Percentiles rank a stretch among this genome's conserved stretches.
Evolutionary conservation across 2,329 filamentous ascomycete species (phyloP).

Genomic region (Hysterium pulicare): DNA sequence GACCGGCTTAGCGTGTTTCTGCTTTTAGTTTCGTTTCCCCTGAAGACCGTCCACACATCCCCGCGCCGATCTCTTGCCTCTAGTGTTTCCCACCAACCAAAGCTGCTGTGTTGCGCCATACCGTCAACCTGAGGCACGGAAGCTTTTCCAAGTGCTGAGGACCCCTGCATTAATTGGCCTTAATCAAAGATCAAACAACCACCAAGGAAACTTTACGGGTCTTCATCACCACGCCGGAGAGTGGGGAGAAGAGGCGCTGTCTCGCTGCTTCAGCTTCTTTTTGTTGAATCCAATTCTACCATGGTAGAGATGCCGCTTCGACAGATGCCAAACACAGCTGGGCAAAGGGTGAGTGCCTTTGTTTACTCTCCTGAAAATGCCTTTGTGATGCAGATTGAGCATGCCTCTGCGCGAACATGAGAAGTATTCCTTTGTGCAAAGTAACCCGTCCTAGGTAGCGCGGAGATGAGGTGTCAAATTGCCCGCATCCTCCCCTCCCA

Average conservation of each 20-base stretch:
- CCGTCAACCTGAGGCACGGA: neutral
- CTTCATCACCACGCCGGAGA: too few relatives aligned
- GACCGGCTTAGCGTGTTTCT: neutral
- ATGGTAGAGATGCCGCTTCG: too few relatives aligned
- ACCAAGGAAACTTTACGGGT: neutral
- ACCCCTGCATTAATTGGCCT: neutral
- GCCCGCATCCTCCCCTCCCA: too few relatives aligned
- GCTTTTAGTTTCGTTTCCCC: neutral
- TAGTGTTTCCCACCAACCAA: neutral
- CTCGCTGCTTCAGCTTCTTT: neutral
- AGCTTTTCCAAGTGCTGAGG: neutral
- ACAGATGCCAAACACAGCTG: too few relatives aligned
- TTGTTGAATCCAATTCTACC: too few relatives aligned
- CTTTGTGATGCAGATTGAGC: too few relatives aligned
- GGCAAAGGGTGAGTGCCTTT: too few relatives aligned
- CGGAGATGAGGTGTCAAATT: too few relatives aligned
- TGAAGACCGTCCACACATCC: neutral
- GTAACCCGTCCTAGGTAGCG: too few relatives aligned
- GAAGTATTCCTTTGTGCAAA: too few relatives aligned
- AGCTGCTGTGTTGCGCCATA: neutral
- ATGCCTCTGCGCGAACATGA: too few relatives aligned
- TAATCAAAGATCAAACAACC: constrained; percentile 2
- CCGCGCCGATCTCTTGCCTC: neutral
- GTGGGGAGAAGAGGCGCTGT: neutral
- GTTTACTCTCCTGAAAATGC: too few relatives aligned